Evolutionary conservation across 2,329 filamentous ascomycete species (phyloP).

Genomic region (Cordyceps javanica): DNA sequence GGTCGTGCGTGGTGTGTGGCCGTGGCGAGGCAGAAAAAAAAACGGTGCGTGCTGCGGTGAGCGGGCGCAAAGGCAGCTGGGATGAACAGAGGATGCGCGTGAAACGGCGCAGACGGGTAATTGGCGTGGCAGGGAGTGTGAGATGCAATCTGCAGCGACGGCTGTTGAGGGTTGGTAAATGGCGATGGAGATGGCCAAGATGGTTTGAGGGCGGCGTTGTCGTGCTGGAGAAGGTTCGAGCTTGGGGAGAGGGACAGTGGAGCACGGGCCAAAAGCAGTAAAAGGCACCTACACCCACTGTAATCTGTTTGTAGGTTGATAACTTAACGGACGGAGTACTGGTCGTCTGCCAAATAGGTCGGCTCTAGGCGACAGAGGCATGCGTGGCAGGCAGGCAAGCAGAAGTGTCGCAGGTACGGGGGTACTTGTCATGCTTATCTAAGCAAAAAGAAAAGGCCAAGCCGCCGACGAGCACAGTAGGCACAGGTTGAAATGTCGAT

Average conservation of each 20-base stretch:
- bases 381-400: background rate
- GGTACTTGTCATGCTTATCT: slow-evolving; percentile 2
- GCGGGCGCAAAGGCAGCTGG: background rate
- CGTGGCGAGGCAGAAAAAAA: slow-evolving; percentile 5
- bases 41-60: background rate
- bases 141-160: slow-evolving; percentile 14
- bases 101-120: background rate
- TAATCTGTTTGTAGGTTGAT: slow-evolving; percentile 4
- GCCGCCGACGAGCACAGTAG: too few species aligned
- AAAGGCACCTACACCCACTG: too few species aligned
- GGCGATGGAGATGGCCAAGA: slow-evolving; percentile 7
- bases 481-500: too few species aligned
- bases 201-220: background rate
- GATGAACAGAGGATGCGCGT: background rate
- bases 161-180: background rate
- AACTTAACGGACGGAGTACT: background rate
- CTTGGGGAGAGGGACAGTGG: slow-evolving; percentile 1
- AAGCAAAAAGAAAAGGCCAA: too few species aligned
- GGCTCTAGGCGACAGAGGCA: slow-evolving; percentile 8
- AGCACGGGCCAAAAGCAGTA: slow-evolving; percentile 12
- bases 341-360: background rate
- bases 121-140: slow-evolving; percentile 12
- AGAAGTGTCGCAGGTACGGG: background rate
- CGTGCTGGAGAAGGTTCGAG: slow-evolving; percentile 14
- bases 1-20: background rate